Percentiles rank a stretch among this genome's conserved stretches.
Conservation (phyloP, 305 asterid genomes). For the Lippia alba region DNA sequence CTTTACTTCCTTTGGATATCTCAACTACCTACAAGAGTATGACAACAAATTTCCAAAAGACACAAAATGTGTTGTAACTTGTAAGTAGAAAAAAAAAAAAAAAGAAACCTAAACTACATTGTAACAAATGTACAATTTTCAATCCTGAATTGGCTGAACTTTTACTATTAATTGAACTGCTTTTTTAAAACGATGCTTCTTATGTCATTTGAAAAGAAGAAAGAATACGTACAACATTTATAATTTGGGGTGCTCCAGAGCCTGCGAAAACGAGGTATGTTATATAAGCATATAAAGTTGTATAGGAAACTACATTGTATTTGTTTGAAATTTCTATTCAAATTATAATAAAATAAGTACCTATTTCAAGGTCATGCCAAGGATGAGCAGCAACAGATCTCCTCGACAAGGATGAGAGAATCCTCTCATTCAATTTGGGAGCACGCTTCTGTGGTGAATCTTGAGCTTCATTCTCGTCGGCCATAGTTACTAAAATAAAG, state of each 20-base stretch:
- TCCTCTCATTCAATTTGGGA: conserved; percentile 54
- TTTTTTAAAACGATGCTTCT: neutral
- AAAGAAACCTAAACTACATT: no score
- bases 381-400: conserved; percentile 67
- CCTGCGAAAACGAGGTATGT: conserved; percentile 31
- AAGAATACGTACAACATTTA: conserved; percentile 41
- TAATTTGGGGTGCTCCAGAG: conserved; percentile 42
- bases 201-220: neutral
- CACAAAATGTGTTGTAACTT: no score
- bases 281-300: neutral
- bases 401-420: conserved; percentile 56
- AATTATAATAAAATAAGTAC: conserved; percentile 21
- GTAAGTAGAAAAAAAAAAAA: no score
- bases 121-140: no score
- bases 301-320: neutral
- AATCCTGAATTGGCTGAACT: no score
- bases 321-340: neutral
- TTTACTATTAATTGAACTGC: no score
- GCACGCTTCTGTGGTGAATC: conserved; percentile 26
- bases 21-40: conserved; percentile 61
- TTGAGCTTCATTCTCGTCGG: conserved; percentile 25
- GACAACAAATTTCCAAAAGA: neutral
- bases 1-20: conserved; percentile 75
- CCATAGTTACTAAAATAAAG: conserved; percentile 29
- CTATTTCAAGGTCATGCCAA: conserved; percentile 66